Conservation (phyloP, 2,329 filamentous ascomycete genomes). For the Dothideomycetidae sp. region DNA sequence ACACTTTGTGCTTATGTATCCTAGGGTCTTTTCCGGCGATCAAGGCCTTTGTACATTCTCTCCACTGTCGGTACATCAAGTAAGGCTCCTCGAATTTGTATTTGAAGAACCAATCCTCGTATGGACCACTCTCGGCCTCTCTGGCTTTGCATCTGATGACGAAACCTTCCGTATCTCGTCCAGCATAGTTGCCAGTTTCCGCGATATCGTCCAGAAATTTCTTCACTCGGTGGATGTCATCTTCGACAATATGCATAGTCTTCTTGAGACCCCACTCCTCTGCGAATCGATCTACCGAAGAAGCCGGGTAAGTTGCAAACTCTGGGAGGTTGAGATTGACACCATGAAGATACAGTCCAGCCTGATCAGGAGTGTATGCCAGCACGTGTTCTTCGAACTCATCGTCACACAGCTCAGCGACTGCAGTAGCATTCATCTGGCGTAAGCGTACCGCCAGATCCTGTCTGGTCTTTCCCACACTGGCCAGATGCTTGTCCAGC, state of each 20-base stretch:
- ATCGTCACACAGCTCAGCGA: slow-evolving; percentile 93
- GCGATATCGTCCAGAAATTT: slow-evolving; percentile 70
- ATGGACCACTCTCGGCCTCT: slow-evolving; percentile 39
- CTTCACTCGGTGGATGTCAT: slow-evolving; percentile 61
- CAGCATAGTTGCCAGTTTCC: slow-evolving; percentile 77
- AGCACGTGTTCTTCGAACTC: slow-evolving; percentile 94
- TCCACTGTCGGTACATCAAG: slow-evolving; percentile 96
- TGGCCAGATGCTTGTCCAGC: slow-evolving; percentile 63
- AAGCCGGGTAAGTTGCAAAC: slow-evolving; percentile 74
- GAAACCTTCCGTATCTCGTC: slow-evolving; percentile 90
- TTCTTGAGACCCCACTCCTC: slow-evolving; percentile 84
- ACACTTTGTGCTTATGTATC: slow-evolving; percentile 72
- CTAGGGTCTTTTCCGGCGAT: slow-evolving; percentile 62
- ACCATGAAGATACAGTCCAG: slow-evolving; percentile 88
- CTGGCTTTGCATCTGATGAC: slow-evolving; percentile 75
- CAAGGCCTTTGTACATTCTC: slow-evolving; percentile 84
- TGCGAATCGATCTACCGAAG: slow-evolving; percentile 77
- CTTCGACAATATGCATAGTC: slow-evolving; percentile 62
- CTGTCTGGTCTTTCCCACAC: slow-evolving; percentile 60
- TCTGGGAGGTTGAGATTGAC: slow-evolving; percentile 91
- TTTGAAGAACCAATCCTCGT: slow-evolving; percentile 98
- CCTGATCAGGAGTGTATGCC: slow-evolving; percentile 65
- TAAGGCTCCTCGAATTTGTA: slow-evolving; percentile 99
- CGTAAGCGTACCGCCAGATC: slow-evolving; percentile 67
- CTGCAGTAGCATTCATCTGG: slow-evolving; percentile 75